Conservation (phyloP, 345 rosid genomes). For the Noccaea caerulescens region DNA sequence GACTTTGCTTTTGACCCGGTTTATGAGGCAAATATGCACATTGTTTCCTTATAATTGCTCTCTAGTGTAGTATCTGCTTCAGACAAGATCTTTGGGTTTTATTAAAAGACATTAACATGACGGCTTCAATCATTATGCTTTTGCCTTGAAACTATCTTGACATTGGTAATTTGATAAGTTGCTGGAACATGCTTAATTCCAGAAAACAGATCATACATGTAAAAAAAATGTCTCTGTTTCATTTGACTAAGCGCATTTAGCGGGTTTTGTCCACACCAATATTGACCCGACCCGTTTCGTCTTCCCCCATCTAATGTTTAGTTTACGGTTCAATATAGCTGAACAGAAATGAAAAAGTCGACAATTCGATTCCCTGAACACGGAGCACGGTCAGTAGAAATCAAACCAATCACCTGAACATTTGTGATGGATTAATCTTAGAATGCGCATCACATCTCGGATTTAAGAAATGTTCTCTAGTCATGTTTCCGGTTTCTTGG, state of each 20-base stretch:
- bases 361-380: too few relatives aligned
- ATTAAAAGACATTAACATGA: constrained; percentile 30
- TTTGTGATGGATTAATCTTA: too few relatives aligned
- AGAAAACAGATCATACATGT: neutral
- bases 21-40: constrained; percentile 35
- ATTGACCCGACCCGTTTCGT: neutral
- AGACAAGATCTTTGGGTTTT: constrained; percentile 25
- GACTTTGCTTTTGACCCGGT: constrained; percentile 31
- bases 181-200: neutral
- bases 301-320: too few relatives aligned
- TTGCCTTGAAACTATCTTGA: neutral
- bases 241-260: neutral
- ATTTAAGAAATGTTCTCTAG: too few relatives aligned
- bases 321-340: neutral
- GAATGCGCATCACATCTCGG: too few relatives aligned
- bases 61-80: constrained; percentile 31
- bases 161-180: neutral
- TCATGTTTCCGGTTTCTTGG: too few relatives aligned
- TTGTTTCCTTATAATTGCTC: constrained; percentile 5
- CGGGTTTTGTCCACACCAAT: neutral
- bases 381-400: too few relatives aligned
- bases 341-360: too few relatives aligned
- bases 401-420: too few relatives aligned
- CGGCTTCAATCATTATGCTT: constrained; percentile 1
- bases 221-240: neutral